phyloP scores from a whole-genome alignment of 352 stramenopile genomes.

The Globisporangium cystogenes region DNA sequence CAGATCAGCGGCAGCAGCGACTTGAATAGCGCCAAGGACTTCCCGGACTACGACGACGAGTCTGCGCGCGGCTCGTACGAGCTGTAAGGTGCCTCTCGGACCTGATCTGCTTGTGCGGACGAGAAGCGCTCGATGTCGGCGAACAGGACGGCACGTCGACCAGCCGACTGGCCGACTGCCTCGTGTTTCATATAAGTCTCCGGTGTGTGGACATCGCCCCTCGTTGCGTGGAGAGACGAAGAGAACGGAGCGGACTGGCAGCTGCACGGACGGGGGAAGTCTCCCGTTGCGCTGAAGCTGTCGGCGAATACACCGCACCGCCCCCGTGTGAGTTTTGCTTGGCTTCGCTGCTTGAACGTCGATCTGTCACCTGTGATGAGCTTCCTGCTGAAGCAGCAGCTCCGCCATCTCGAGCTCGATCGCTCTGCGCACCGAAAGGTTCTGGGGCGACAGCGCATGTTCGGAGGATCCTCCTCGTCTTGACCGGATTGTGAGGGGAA shows the following conservation, averaged over 20 bases:
- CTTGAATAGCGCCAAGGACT: constrained; percentile 58
- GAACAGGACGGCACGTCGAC: not conserved
- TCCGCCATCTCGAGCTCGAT: constrained; percentile 32
- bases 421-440: constrained; percentile 24
- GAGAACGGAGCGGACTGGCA: not conserved
- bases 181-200: not conserved
- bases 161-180: no score
- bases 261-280: not conserved
- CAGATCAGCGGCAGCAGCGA: constrained; percentile 63
- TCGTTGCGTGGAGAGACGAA: not conserved
- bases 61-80: constrained; percentile 76
- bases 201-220: no score
- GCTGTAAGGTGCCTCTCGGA: no score
- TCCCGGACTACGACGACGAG: constrained; percentile 66
- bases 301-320: not conserved
- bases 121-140: not conserved
- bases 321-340: not conserved
- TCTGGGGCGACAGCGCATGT: constrained; percentile 1
- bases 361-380: not conserved
- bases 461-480: not conserved
- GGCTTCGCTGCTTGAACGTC: no score
- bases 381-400: constrained; percentile 22
- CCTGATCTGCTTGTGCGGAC: not conserved
- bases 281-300: not conserved
- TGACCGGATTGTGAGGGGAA: no score